Percentiles rank a stretch among this genome's conserved stretches.
Evolutionary conservation across 1,139 yeast species (phyloP).

Genomic region (Meyerozyma smithsonii): DNA sequence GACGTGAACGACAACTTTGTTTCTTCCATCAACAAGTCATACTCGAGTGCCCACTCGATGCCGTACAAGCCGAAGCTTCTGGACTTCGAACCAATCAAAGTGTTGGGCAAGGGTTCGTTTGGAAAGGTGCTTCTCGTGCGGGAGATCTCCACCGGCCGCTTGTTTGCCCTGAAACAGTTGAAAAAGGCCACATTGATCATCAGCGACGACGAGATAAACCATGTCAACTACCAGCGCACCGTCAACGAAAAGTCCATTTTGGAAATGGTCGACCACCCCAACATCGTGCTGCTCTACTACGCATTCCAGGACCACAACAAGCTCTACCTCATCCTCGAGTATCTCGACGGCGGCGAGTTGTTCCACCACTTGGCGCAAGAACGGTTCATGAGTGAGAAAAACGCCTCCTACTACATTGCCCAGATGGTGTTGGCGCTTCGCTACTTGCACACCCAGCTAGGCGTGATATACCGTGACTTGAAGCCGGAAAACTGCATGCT

Average conservation of each 20-base stretch:
- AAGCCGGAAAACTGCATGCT: constrained; percentile 92
- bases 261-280: constrained; percentile 63
- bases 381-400: constrained; percentile 54
- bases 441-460: constrained; percentile 67
- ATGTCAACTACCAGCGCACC: constrained; percentile 18
- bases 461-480: constrained; percentile 85
- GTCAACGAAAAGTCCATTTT: constrained; percentile 40
- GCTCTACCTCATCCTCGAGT: constrained; percentile 76
- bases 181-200: constrained; percentile 51
- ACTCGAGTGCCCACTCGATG: constrained; percentile 4
- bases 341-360: constrained; percentile 90
- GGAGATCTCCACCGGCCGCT: constrained; percentile 56
- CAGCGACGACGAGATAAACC: constrained; percentile 11
- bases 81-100: constrained; percentile 75
- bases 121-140: constrained; percentile 83
- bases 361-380: constrained; percentile 68
- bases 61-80: constrained; percentile 30
- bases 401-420: constrained; percentile 79
- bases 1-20: constrained; percentile 23
- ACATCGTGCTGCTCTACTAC: constrained; percentile 81
- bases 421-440: constrained; percentile 80
- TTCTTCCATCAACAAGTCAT: constrained; percentile 17
- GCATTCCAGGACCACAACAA: constrained; percentile 85
- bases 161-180: constrained; percentile 87
- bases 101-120: constrained; percentile 87